Evolutionary conservation across 2,329 filamentous ascomycete genomes (phyloP).

Genomic region (Aspergillus latus): DNA sequence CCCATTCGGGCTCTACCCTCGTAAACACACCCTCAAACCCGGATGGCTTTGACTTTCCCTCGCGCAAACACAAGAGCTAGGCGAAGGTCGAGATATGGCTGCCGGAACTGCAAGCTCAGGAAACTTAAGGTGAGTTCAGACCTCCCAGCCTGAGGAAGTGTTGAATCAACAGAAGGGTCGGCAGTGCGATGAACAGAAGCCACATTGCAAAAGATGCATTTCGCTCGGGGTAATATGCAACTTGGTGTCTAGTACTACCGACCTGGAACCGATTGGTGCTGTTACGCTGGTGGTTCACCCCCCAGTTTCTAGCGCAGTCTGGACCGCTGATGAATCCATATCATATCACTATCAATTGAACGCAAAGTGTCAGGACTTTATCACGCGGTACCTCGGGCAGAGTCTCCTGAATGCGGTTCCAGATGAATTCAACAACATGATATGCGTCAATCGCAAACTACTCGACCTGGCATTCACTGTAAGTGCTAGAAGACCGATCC

Average conservation of each 20-base stretch:
- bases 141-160: neutral
- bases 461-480: conserved; percentile 42
- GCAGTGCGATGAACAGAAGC: conserved; percentile 51
- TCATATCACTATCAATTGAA: conserved; percentile 39
- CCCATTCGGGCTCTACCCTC: too few relatives aligned
- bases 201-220: conserved; percentile 45
- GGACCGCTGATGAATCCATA: conserved; percentile 35
- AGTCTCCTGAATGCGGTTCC: conserved; percentile 37
- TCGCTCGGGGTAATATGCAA: conserved; percentile 51
- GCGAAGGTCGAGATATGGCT: conserved; percentile 46
- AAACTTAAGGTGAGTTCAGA: conserved; percentile 48
- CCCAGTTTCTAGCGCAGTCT: conserved; percentile 34
- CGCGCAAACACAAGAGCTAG: too few relatives aligned
- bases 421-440: conserved; percentile 38
- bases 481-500: conserved; percentile 20
- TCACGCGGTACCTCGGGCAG: conserved; percentile 42
- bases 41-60: too few relatives aligned
- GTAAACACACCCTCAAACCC: too few relatives aligned
- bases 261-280: conserved; percentile 36
- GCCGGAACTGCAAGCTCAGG: conserved; percentile 54
- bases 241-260: conserved; percentile 36
- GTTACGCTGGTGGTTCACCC: conserved; percentile 4
- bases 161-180: too few relatives aligned
- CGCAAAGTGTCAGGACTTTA: conserved; percentile 44
- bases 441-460: conserved; percentile 41